phyloP scores from a whole-genome alignment of 2,329 filamentous ascomycete genomes.

The Alternaria infectoria region DNA sequence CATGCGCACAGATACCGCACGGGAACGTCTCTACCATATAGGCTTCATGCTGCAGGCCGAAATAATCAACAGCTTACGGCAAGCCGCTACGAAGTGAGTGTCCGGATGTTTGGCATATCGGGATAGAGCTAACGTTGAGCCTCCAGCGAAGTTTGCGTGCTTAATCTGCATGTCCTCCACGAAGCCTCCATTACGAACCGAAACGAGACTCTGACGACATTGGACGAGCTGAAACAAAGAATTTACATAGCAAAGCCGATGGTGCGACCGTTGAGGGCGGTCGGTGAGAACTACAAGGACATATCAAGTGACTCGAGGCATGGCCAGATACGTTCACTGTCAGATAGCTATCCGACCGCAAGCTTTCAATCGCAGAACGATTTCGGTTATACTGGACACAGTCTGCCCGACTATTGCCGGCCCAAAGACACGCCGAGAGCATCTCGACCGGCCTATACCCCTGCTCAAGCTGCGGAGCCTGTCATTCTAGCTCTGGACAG shows the following conservation, averaged over 20 bases:
- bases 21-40: slow-evolving; percentile 47
- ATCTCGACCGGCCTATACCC: slow-evolving; percentile 1
- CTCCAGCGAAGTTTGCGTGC: slow-evolving; percentile 19
- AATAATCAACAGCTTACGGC: slow-evolving; percentile 48
- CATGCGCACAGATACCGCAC: slow-evolving; percentile 38
- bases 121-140: background rate
- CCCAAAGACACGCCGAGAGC: slow-evolving; percentile 17
- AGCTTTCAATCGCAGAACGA: slow-evolving; percentile 20
- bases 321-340: slow-evolving; percentile 4
- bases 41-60: slow-evolving; percentile 50
- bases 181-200: slow-evolving; percentile 47
- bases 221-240: slow-evolving; percentile 49
- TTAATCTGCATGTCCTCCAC: slow-evolving; percentile 47
- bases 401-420: slow-evolving; percentile 32
- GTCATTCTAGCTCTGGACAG: slow-evolving; percentile 33
- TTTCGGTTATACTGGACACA: slow-evolving; percentile 20
- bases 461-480: slow-evolving; percentile 12
- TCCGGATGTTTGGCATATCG: slow-evolving; percentile 2
- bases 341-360: slow-evolving; percentile 29
- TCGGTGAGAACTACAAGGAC: slow-evolving; percentile 12
- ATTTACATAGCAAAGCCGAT: slow-evolving; percentile 35
- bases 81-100: slow-evolving; percentile 40
- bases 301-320: slow-evolving; percentile 2
- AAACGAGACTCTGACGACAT: slow-evolving; percentile 39
- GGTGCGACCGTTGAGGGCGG: slow-evolving; percentile 19